These are phyloP conservation scores for Akanthomyces lecanii DNA, from an alignment of 2,329 filamentous ascomycete species.

Conservation along the genomic window DNA sequence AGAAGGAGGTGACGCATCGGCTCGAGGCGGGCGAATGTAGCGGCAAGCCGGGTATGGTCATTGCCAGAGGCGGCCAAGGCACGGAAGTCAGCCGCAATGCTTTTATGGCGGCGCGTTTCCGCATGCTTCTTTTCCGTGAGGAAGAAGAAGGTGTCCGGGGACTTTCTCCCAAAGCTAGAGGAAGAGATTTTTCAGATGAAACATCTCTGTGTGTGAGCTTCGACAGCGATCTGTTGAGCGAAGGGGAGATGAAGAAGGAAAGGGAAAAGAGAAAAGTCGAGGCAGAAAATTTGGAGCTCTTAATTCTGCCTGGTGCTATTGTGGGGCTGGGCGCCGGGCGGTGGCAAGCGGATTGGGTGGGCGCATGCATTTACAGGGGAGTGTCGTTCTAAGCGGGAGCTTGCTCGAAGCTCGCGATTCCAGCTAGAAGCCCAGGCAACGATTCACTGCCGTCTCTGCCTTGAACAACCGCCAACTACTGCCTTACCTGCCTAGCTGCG, in stretches of 20 bases:
- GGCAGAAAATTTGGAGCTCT: constrained; percentile 18
- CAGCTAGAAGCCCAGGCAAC: constrained; percentile 15
- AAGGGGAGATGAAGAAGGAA: constrained; percentile 62
- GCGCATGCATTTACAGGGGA: constrained; percentile 19
- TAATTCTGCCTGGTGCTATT: constrained; percentile 2
- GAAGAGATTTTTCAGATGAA: constrained; percentile 19
- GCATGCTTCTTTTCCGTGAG: constrained; percentile 50
- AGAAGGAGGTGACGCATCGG: constrained; percentile 21
- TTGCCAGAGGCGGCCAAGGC: constrained; percentile 47
- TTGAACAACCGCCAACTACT: neutral
- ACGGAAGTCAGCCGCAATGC: constrained; percentile 85
- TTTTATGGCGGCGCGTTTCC: constrained; percentile 99
- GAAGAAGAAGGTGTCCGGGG: constrained; percentile 75
- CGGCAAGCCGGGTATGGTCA: constrained; percentile 38
- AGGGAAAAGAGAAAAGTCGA: constrained; percentile 22
- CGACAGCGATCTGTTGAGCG: constrained; percentile 99
- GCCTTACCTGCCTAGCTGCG: neutral
- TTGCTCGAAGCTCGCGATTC: constrained; percentile 6
- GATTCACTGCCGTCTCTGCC: constrained; percentile 20
- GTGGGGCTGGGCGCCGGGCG: constrained; percentile 19
- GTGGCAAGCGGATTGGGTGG: constrained; percentile 17
- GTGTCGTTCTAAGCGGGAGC: constrained; percentile 19
- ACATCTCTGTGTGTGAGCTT: constrained; percentile 88
- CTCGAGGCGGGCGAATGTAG: constrained; percentile 35
- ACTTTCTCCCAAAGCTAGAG: constrained; percentile 99